Conservation (phyloP, 1,284 basidiomycete genomes). For the Meira nashicola region DNA sequence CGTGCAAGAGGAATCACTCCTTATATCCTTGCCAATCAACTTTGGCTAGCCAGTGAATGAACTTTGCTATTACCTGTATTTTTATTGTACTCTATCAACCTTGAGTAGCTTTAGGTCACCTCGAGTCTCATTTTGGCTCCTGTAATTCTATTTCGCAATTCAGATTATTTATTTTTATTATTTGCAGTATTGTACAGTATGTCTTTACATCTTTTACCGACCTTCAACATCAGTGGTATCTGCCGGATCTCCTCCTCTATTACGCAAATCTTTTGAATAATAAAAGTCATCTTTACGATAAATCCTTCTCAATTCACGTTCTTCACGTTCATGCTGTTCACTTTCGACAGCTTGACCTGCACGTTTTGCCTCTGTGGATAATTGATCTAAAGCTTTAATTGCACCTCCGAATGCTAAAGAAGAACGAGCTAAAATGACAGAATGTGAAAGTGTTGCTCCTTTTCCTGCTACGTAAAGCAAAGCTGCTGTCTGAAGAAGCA, state of each 20-base stretch:
- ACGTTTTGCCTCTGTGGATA: conserved; percentile 21
- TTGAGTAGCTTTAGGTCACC: neutral
- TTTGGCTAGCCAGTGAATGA: conserved; percentile 9
- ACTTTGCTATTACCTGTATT: neutral
- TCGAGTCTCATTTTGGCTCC: neutral
- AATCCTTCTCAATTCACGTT: conserved; percentile 2
- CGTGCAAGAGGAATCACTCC: neutral
- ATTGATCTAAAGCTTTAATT: conserved; percentile 23
- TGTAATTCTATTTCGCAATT: neutral
- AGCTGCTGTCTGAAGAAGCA: conserved; percentile 44
- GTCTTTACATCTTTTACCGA: neutral
- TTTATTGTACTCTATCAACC: neutral
- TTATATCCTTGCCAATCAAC: conserved; percentile 6
- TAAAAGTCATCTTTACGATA: conserved; percentile 1
- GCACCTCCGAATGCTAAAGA: conserved; percentile 30
- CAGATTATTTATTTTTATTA: neutral
- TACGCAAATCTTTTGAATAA: conserved; percentile 1
- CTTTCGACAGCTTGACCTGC: neutral
- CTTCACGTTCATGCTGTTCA: conserved; percentile 5
- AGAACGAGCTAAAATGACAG: conserved; percentile 18
- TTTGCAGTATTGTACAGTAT: neutral
- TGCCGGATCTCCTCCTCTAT: neutral
- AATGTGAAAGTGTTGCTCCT: conserved; percentile 16
- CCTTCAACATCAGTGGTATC: neutral
- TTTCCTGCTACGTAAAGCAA: conserved; percentile 43